Evolutionary conservation across 331 rosid species (phyloP).

Genomic region (Saraca asoca): DNA sequence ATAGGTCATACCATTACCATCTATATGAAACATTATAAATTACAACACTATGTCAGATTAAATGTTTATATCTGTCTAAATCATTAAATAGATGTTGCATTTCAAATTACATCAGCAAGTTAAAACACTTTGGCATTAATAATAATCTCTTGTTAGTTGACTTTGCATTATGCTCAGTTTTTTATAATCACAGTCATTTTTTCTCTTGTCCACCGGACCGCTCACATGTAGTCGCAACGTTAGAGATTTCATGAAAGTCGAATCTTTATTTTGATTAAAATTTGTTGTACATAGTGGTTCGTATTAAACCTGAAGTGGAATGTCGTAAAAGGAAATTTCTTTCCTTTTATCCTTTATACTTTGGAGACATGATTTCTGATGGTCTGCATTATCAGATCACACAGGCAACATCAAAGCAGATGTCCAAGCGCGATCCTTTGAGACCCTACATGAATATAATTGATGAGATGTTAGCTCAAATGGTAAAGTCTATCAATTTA

Average conservation of each 20-base stretch:
- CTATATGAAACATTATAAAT: no score
- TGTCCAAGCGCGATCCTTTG: slow-evolving; percentile 92
- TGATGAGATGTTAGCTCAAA: slow-evolving; percentile 67
- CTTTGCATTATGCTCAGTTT: slow-evolving; percentile 17
- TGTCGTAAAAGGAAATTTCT: slow-evolving; percentile 44
- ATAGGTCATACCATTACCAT: slow-evolving; percentile 16
- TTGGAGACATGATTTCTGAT: slow-evolving; percentile 51
- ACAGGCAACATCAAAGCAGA: slow-evolving; percentile 97
- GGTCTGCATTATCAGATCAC: slow-evolving; percentile 72
- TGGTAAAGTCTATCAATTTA: slow-evolving; percentile 56
- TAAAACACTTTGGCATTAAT: no score
- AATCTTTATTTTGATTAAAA: slow-evolving; percentile 13
- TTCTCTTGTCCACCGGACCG: not conserved
- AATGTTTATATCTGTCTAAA: not conserved
- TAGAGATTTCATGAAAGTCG: slow-evolving; percentile 8
- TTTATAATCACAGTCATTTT: not conserved
- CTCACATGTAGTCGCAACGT: not conserved
- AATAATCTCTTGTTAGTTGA: not conserved
- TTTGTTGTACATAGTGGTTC: slow-evolving; percentile 18
- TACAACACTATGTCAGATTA: slow-evolving; percentile 30
- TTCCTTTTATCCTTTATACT: slow-evolving; percentile 63
- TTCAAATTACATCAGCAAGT: no score
- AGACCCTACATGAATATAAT: slow-evolving; percentile 90
- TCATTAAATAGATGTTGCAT: not conserved
- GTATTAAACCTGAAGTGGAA: slow-evolving; percentile 16